Evolutionary conservation across 345 rosid genomes (phyloP).

Genomic region (Pugionium cornutum): DNA sequence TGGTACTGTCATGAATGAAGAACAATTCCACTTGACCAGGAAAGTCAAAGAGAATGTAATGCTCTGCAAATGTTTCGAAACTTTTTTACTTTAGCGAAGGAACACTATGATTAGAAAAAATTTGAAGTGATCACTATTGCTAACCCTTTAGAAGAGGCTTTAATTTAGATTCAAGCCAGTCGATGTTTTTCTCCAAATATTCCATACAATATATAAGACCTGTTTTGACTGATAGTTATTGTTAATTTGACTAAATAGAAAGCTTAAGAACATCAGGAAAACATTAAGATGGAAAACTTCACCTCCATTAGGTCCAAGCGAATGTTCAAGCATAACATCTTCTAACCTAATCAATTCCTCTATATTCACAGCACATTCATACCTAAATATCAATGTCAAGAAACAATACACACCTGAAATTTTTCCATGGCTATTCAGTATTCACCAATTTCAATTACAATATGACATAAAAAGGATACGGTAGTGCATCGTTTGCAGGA

Average conservation of each 20-base stretch:
- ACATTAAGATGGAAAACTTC: background rate
- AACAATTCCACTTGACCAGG: constrained; percentile 97
- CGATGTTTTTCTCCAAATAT: constrained; percentile 83
- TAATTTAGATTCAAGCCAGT: constrained; percentile 82
- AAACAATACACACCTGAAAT: constrained; percentile 27
- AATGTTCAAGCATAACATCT: constrained; percentile 78
- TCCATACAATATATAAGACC: constrained; percentile 92
- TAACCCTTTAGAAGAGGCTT: constrained; percentile 82
- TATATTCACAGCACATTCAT: constrained; percentile 80
- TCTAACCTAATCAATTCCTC: constrained; percentile 80
- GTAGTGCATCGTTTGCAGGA: constrained; percentile 85
- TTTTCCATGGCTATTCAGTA: background rate
- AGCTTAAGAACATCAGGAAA: background rate
- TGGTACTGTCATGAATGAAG: constrained; percentile 78
- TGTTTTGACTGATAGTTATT: constrained; percentile 23
- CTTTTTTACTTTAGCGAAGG: background rate
- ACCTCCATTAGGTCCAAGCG: constrained; percentile 99
- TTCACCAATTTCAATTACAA: background rate
- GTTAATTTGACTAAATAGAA: background rate
- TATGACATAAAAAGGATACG: constrained; percentile 58
- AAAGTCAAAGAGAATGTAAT: constrained; percentile 92
- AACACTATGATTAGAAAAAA: too few species aligned
- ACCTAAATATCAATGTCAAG: constrained; percentile 57
- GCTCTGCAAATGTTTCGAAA: constrained; percentile 60
- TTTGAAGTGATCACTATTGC: background rate